Evolutionary conservation across 2,329 filamentous ascomycete species (phyloP), one percentile per base, ranked within the genome.

Genomic region (Paraconiothyrium brasiliense): DNA sequence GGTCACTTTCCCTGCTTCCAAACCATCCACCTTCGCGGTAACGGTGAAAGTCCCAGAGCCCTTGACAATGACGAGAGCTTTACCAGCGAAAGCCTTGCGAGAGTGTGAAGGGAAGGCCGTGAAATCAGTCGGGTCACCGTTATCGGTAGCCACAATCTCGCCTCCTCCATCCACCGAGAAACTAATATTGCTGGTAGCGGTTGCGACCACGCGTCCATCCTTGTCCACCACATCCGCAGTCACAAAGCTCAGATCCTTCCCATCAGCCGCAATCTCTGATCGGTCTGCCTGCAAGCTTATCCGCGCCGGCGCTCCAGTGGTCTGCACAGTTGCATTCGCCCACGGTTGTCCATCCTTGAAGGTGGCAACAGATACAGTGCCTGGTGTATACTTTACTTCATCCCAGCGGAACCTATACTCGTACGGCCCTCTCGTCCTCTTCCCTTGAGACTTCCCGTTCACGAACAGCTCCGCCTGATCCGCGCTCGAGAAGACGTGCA

Each of bases 401-500:
- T 86, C 83, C 84, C 84, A 86, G 4, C 84, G 80, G 67, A 86
- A 83, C 24, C 84, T 80, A 65, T 85, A 86, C 20, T 75, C 69
- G n/a, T 67, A 74, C 39, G 73, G 54, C 0, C 60, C 75, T 52
- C 74, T 78, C 60, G 71, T 78, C 60, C 75, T 65, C 1, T 78
- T 70, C 1, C 85, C 85, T 3, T 76, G 76, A 0, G 83, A 84
- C 47, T 77, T 64, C 3, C 82, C 83, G 57, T 86, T 87, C 11
- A 86, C 67, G 62, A 86, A 86, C 3, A 87, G 71, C 74, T 87
- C 85, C 3, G 84, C 85, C 65, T 85, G 83, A 62, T 86, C 83
- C 2, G 74, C 84, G 1, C 80, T 73, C 0, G 83, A 79, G 64
- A 85, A 86, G 0, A 86, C 84, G 64, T 87, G 84, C 0, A 86